phyloP scores from a whole-genome alignment of 2,329 filamentous ascomycete species.

The Verticillium longisporum region DNA sequence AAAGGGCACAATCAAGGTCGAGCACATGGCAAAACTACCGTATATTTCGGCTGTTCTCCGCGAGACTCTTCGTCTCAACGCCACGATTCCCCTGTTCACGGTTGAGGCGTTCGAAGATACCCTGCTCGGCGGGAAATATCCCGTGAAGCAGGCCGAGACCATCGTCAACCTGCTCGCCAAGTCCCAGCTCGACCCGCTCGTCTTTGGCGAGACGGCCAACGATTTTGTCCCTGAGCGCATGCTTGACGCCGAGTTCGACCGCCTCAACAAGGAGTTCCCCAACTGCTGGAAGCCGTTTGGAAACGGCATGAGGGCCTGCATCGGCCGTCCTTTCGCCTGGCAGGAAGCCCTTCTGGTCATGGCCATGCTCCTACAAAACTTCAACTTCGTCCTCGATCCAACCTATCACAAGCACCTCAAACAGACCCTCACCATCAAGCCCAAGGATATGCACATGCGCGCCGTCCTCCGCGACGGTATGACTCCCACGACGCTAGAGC shows the following conservation, averaged over 20 bases:
- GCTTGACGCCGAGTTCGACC: constrained; percentile 44
- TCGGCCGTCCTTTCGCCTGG: constrained; percentile 47
- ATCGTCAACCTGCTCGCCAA: constrained; percentile 38
- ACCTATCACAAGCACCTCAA: constrained; percentile 45
- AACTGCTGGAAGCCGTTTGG: constrained; percentile 47
- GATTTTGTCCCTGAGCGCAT: constrained; percentile 56
- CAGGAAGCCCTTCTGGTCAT: constrained; percentile 40
- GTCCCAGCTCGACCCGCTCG: constrained; percentile 46
- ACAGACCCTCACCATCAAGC: constrained; percentile 52
- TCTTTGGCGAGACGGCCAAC: constrained; percentile 50
- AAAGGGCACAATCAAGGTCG: constrained; percentile 42
- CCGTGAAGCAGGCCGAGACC: constrained; percentile 34
- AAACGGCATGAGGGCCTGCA: constrained; percentile 44
- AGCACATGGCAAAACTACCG: constrained; percentile 53
- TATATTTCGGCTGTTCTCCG: constrained; percentile 58
- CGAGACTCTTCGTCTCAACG: constrained; percentile 35
- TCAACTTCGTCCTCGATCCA: constrained; percentile 56
- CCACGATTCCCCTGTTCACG: constrained; percentile 18
- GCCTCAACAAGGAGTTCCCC: constrained; percentile 21
- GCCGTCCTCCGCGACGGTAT: constrained; percentile 40
- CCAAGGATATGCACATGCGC: constrained; percentile 52
- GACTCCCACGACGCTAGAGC: constrained; percentile 34
- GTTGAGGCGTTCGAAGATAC: constrained; percentile 30
- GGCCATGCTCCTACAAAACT: constrained; percentile 58
- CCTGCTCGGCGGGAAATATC: constrained; percentile 47